Evolutionary conservation across 2,329 filamentous ascomycete genomes (phyloP).

Genomic region (Ophiostoma australiae): DNA sequence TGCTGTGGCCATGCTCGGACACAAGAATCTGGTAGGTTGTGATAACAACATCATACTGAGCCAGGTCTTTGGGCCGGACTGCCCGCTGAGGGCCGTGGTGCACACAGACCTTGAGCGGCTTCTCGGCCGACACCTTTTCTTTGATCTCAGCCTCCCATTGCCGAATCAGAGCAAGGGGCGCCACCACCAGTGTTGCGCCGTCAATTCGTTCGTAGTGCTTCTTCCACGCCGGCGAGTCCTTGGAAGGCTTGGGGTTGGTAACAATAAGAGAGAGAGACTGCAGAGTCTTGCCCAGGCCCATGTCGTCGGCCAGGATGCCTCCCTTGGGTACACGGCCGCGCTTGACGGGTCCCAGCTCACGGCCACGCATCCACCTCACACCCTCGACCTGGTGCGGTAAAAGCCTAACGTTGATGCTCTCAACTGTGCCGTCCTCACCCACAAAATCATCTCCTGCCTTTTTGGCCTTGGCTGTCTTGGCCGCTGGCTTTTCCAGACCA

Average conservation of each 20-base stretch:
- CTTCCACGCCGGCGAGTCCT: slow-evolving; percentile 56
- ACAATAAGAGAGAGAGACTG: slow-evolving; percentile 88
- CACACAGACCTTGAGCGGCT: slow-evolving; percentile 73
- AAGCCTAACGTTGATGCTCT: slow-evolving; percentile 80
- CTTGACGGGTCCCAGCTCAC: slow-evolving; percentile 81
- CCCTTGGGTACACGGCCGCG: slow-evolving; percentile 79
- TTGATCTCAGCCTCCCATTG: slow-evolving; percentile 96
- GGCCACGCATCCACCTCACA: slow-evolving; percentile 89
- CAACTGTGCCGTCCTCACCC: slow-evolving; percentile 51
- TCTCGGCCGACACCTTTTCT: slow-evolving; percentile 64
- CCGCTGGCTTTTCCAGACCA: slow-evolving; percentile 27
- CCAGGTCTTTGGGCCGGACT: slow-evolving; percentile 70
- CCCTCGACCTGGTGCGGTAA: slow-evolving; percentile 93
- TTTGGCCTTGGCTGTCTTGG: slow-evolving; percentile 59
- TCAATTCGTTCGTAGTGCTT: slow-evolving; percentile 65
- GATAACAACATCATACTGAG: slow-evolving; percentile 87
- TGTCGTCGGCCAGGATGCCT: slow-evolving; percentile 92
- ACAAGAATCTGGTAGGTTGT: slow-evolving; percentile 95
- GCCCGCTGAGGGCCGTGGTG: slow-evolving; percentile 86
- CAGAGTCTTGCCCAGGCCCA: slow-evolving; percentile 94
- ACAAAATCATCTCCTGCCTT: slow-evolving; percentile 32
- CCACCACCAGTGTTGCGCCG: slow-evolving; percentile 84
- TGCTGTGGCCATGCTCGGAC: slow-evolving; percentile 75
- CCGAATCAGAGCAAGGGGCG: slow-evolving; percentile 86
- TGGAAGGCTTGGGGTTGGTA: slow-evolving; percentile 66